Evolutionary conservation across 1,284 basidiomycete species (phyloP), one percentile per base, ranked within the genome.

Genomic region (Athelia sp.): DNA sequence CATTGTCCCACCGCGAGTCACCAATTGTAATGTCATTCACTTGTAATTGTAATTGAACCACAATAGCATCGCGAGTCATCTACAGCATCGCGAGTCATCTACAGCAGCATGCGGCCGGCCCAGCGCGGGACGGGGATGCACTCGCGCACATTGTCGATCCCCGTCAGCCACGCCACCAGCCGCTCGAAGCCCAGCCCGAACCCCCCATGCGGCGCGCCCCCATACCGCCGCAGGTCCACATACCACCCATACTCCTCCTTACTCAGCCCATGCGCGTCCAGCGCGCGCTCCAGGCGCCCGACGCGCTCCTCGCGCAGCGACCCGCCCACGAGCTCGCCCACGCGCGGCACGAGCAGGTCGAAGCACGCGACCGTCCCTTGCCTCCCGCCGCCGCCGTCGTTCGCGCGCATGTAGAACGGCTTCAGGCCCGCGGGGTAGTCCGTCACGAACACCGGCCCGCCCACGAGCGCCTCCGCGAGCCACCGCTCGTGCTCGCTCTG

Each of bases 121-220:
- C 92, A 94, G 53, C 93, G 72, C 1, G 94, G 93, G 75, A 96
- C 92, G 2, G 91, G 82, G 45, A 94, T 82, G 58, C 91, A 92
- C 65, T 98, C 94, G 52, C 90, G 74, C 24, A 97, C 79, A 65
- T 95, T 96, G 49, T 85, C 83, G 38, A 90, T 73, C 0, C 91
- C 92, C 14, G 86, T 83, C 17, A 95, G 70, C 85, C 90, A 94
- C 48, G 82, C 81, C 15, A 97, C 75, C 34, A 95, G 72, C 53
- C 94, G 73, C 66, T 98, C 94, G 62, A 94, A 94, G 3, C 94
- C 94, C 72, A 97, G 76, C 3, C 94, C 94, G 70, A 93, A 97
- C 3, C 94, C 94, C 19, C 89, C 93, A 67, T 96, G 93, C 2
- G 91, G 87, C 18, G 87, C 84, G n/a, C 84, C 84, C 4, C 94